Evolutionary conservation across 1,284 basidiomycete species (phyloP).

Genomic region (Apiotrichum veenhuisii): DNA sequence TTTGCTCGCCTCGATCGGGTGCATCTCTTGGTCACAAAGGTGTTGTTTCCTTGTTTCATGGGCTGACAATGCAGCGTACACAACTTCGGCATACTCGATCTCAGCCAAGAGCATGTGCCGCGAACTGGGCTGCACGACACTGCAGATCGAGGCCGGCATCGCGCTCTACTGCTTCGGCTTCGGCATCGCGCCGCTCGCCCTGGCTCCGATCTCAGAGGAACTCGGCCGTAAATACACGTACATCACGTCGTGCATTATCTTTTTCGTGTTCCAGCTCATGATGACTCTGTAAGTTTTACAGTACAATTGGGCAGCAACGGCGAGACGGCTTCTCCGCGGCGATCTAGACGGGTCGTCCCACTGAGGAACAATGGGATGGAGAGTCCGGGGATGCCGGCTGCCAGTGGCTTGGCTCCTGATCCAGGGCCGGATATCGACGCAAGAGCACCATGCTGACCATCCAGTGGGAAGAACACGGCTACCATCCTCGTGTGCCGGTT

Average conservation of each 20-base stretch:
- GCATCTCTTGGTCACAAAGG: no score
- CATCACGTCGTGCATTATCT: constrained; percentile 57
- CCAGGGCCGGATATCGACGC: no score
- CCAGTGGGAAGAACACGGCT: constrained; percentile 62
- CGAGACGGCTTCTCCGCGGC: no score
- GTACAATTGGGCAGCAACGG: no score
- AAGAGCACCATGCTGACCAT: constrained; percentile 3
- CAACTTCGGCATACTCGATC: constrained; percentile 59
- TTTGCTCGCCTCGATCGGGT: no score
- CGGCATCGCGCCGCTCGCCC: constrained; percentile 63
- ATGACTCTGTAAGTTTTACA: constrained; percentile 59
- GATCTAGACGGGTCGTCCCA: no score
- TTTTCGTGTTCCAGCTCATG: constrained; percentile 60
- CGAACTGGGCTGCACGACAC: constrained; percentile 61
- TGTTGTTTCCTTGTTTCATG: no score
- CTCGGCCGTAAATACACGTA: constrained; percentile 69
- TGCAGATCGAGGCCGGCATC: constrained; percentile 61
- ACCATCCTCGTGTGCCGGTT: constrained; percentile 66
- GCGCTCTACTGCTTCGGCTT: constrained; percentile 64
- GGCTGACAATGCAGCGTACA: constrained; percentile 52
- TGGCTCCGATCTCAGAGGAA: constrained; percentile 72
- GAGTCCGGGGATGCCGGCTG: no score
- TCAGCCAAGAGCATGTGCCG: constrained; percentile 60
- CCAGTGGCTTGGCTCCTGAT: no score
- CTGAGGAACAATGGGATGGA: no score